Percentiles rank a stretch among this genome's conserved stretches.
Conservation (phyloP, 257 asterid species). For the Solanum infundibuliforme region DNA sequence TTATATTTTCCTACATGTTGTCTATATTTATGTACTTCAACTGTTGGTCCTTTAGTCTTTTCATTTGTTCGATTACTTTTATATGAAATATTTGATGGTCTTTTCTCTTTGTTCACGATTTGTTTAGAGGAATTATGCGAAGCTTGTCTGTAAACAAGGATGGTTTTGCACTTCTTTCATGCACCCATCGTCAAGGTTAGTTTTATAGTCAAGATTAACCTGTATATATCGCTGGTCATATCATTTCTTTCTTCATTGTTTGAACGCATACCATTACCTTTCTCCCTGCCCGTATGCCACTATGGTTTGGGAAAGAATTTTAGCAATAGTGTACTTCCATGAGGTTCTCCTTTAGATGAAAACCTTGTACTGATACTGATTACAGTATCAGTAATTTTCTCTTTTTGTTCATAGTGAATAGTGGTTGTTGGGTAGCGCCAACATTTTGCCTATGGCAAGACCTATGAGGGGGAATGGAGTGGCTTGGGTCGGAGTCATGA, state of each 20-base stretch:
- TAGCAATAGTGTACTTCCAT: not conserved
- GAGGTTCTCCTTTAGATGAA: not conserved
- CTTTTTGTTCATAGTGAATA: not conserved
- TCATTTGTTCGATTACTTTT: not conserved
- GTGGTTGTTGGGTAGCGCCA: not conserved
- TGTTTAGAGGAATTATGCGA: conserved; percentile 59
- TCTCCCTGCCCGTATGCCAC: not conserved
- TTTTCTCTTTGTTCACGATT: not conserved
- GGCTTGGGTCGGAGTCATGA: not conserved
- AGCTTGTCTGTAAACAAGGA: conserved; percentile 78
- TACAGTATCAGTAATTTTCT: not conserved
- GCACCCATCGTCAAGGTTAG: conserved; percentile 62
- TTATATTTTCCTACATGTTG: not conserved
- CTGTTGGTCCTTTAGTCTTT: not conserved
- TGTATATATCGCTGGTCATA: not conserved
- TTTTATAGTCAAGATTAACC: not conserved
- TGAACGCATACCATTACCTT: not conserved
- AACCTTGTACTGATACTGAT: not conserved
- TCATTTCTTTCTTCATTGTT: no score
- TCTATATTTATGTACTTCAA: not conserved
- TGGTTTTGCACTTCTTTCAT: conserved; percentile 74
- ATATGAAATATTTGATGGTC: not conserved
- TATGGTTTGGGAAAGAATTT: not conserved
- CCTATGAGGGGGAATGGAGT: not conserved
- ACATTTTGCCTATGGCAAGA: not conserved